A percentile compares a stretch with the other conserved stretches of the same genome.
Conservation (phyloP, 768 basidiomycete genomes). For the Rhodotorula diobovata region DNA sequence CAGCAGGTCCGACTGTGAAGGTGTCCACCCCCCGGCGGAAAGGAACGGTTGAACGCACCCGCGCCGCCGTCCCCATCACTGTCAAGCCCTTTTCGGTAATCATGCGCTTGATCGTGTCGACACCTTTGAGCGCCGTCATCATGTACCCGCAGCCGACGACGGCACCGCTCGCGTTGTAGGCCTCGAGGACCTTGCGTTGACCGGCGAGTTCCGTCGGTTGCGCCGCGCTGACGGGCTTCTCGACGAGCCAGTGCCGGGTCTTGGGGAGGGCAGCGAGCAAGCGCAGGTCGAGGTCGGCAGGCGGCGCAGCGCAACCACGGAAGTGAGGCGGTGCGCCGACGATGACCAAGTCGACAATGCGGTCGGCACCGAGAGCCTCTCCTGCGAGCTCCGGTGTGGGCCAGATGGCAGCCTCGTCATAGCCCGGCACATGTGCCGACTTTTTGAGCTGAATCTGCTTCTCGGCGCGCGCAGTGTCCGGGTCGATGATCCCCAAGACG, state of each 20-base stretch:
- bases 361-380: neutral
- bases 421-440: neutral
- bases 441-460: constrained; percentile 49
- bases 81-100: constrained; percentile 83
- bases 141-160: constrained; percentile 61
- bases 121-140: constrained; percentile 85
- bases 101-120: constrained; percentile 91
- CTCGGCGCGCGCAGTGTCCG: constrained; percentile 74
- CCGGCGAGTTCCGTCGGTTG: constrained; percentile 45
- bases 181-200: constrained; percentile 61
- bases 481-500: constrained; percentile 87
- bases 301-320: constrained; percentile 17
- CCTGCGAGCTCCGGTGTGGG: constrained; percentile 1
- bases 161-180: constrained; percentile 52
- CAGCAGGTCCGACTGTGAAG: constrained; percentile 28
- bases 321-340: constrained; percentile 34
- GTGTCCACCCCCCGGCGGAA: constrained; percentile 52
- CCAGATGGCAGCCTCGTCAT: neutral
- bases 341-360: constrained; percentile 18
- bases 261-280: constrained; percentile 85
- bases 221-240: constrained; percentile 87
- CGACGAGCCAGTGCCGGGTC: constrained; percentile 67
- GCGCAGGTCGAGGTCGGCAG: constrained; percentile 42
- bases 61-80: constrained; percentile 92
- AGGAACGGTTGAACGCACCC: constrained; percentile 58